Evolutionary conservation across 306 rosid genomes (phyloP).

Genomic region (Bauhinia variegata): DNA sequence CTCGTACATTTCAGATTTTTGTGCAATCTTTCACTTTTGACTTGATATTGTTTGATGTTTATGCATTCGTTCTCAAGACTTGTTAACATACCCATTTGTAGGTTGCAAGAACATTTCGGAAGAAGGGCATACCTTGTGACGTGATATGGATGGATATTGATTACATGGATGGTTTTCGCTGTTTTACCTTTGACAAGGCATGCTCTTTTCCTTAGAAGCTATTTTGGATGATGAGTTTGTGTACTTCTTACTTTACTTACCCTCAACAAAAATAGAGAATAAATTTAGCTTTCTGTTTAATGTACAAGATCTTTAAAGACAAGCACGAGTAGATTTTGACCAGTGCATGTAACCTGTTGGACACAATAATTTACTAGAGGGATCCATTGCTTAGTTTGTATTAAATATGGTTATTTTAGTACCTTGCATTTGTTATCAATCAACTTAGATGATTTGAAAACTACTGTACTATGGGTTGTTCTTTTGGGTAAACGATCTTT

Average conservation of each 20-base stretch:
- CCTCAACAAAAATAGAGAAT: neutral
- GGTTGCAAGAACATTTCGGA: conserved; percentile 73
- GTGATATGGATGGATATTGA: conserved; percentile 94
- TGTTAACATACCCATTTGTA: conserved; percentile 45
- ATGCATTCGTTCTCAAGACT: conserved; percentile 20
- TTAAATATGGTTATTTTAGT: neutral
- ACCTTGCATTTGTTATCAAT: conserved; percentile 21
- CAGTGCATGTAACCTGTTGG: neutral
- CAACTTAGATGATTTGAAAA: conserved; percentile 24
- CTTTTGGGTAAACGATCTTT: conserved; percentile 29
- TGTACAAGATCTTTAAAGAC: conserved; percentile 2
- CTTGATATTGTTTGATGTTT: conserved; percentile 2
- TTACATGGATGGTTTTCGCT: conserved; percentile 96
- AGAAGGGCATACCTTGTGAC: conserved; percentile 83
- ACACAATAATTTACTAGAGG: conserved; percentile 27
- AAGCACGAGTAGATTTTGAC: conserved; percentile 4
- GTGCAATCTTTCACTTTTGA: neutral
- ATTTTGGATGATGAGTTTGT: neutral
- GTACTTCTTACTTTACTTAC: neutral
- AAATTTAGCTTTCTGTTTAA: conserved; percentile 2
- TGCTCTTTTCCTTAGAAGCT: conserved; percentile 15
- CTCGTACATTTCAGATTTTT: neutral
- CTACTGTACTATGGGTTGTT: conserved; percentile 5
- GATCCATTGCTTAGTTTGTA: conserved; percentile 9
- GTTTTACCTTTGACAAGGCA: conserved; percentile 89